phyloP scores from a whole-genome alignment of 1,139 yeast genomes.

The Geotrichum candidum region DNA sequence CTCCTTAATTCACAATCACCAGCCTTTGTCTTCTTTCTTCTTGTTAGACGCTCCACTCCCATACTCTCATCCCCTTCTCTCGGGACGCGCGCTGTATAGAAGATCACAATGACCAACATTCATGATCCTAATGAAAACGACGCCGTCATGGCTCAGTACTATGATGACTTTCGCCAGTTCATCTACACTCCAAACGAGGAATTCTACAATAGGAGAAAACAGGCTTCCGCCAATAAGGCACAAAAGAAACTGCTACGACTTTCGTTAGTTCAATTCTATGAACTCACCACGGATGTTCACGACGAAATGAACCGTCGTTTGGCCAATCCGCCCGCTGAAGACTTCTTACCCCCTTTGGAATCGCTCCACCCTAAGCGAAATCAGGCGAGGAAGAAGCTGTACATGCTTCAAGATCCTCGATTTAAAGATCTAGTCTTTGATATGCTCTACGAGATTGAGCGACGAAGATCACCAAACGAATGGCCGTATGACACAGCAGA shows the following conservation, averaged over 20 bases:
- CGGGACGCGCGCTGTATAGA: neutral
- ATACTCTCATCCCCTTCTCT: neutral
- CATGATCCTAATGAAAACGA: neutral
- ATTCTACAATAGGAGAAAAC: neutral
- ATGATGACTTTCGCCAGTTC: conserved; percentile 9
- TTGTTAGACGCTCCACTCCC: neutral
- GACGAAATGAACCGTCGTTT: conserved; percentile 80
- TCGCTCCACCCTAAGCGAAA: conserved; percentile 88
- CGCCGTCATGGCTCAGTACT: neutral
- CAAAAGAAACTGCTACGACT: conserved; percentile 77
- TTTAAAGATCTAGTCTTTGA: conserved; percentile 90
- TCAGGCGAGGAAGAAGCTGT: conserved; percentile 89
- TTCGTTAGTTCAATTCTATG: conserved; percentile 78
- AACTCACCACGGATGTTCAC: conserved; percentile 85
- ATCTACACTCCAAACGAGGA: conserved; percentile 4
- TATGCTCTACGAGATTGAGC: conserved; percentile 77
- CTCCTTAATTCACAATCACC: neutral
- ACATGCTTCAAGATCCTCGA: conserved; percentile 73
- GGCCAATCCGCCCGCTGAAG: conserved; percentile 44
- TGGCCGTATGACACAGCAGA: neutral
- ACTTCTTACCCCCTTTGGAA: conserved; percentile 61
- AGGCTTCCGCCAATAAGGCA: conserved; percentile 48
- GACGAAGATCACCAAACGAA: conserved; percentile 41
- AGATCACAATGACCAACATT: neutral
- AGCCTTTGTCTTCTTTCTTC: neutral